Evolutionary conservation across 2,329 filamentous ascomycete genomes (phyloP), one percentile per base, ranked within the genome.

Genomic region (Cordyceps cicadae): DNA sequence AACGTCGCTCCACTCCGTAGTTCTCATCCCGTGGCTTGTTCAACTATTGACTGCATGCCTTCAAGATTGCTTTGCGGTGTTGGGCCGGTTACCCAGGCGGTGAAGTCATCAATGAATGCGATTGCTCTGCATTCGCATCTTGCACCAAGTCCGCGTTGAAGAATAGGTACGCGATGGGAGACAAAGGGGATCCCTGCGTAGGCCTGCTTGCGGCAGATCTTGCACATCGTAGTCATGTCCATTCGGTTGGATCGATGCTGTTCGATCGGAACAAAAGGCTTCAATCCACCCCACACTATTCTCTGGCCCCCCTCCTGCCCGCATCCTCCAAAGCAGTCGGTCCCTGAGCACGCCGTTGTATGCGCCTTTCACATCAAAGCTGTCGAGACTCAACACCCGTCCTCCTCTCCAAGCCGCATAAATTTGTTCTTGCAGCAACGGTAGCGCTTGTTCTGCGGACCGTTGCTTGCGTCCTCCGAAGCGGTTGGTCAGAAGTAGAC

Each of bases 301-400:
- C 19, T 57, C 26, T 5, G 64, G 67, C n/a, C 71, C 66, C 5
- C 65, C 64, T 58, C 69, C 51, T 15, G 63, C 66, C 39, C 37
- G 52, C 29, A 68, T 54, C 53, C 64, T 63, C 50, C 66, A 49
- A 26, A 67, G 24, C 7, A 68, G 60, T 64, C 70, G 60, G 49
- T 73, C 67, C 60, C 73, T 74, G 29, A 63, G 72, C 15, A 77
- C 71, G 17, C 74, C 66, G 53, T 77, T 76, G 60, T 74, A 76
- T 55, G 71, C 74, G 21, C 73, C 72, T 62, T 76, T 76, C 2
- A 77, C 66, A 64, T 76, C 70, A 54, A 76, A 76, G 59, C 68
- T 72, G 52, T 74, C 64, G 11, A 75, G 64, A 54, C 69, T 72
- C 5, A 74, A 62, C 8, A 71, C 67, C 62, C 46, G 48, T 17